Conservation (phyloP, 2,329 filamentous ascomycete species). For the Aspergillus phoenicis region DNA sequence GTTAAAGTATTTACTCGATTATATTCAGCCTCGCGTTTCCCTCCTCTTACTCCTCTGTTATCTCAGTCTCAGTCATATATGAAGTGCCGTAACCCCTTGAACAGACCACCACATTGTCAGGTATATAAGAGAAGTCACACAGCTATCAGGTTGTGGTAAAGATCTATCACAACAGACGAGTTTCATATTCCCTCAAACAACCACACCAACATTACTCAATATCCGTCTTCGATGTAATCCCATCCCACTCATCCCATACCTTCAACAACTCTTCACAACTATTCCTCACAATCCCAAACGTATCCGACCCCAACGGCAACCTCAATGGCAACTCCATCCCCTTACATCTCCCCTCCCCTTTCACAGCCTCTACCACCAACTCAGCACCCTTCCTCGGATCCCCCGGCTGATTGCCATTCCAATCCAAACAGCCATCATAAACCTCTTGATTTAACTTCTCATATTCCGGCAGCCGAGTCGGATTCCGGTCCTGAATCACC, state of each 20-base stretch:
- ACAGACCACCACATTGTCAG: no score
- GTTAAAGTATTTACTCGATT: no score
- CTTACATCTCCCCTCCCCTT: constrained; percentile 13
- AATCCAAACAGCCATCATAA: not conserved
- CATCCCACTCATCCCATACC: not conserved
- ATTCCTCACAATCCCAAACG: constrained; percentile 10
- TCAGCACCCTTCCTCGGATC: constrained; percentile 16
- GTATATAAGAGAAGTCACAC: no score
- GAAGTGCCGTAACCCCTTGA: no score
- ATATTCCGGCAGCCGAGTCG: constrained; percentile 13
- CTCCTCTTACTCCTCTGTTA: no score
- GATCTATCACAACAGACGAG: no score
- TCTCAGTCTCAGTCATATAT: no score
- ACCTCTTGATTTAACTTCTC: constrained; percentile 9
- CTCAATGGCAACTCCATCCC: constrained; percentile 15
- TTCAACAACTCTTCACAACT: constrained; percentile 6
- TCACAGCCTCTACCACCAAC: constrained; percentile 18
- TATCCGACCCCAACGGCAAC: constrained; percentile 16
- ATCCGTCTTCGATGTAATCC: not conserved
- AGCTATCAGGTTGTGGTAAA: no score
- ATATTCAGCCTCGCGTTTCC: no score
- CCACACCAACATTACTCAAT: not conserved
- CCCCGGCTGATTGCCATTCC: constrained; percentile 16
- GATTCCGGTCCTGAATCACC: constrained; percentile 1
- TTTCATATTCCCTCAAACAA: no score